Evolutionary conservation across 768 basidiomycete species (phyloP).

Genomic region (Erythrobasidium yunnanense): DNA sequence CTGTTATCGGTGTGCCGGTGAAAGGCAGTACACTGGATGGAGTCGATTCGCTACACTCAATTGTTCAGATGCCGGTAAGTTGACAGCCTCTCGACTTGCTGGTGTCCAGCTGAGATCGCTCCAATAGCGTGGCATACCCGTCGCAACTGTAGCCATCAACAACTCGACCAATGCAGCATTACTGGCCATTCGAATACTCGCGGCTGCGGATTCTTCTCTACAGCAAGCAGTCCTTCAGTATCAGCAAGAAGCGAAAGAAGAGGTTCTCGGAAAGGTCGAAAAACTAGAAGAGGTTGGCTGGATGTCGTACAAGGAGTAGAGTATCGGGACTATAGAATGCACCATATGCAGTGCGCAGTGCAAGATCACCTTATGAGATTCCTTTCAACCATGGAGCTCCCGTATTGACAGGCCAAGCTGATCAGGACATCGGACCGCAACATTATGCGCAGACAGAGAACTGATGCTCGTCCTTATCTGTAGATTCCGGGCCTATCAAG

Average conservation of each 20-base stretch:
- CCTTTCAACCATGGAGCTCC: too few species aligned
- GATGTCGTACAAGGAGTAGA: conserved; percentile 53
- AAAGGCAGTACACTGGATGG: conserved; percentile 88
- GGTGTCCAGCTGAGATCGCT: neutral
- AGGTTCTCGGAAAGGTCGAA: conserved; percentile 70
- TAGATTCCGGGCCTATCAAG: too few species aligned
- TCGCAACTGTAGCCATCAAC: conserved; percentile 94
- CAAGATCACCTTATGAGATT: too few species aligned
- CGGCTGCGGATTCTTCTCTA: conserved; percentile 58
- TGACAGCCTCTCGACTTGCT: neutral
- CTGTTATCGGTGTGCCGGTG: conserved; percentile 93
- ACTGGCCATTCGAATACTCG: conserved; percentile 76
- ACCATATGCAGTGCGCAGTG: too few species aligned
- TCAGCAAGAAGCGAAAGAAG: conserved; percentile 56
- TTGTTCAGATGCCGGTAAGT: conserved; percentile 95
- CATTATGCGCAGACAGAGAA: too few species aligned
- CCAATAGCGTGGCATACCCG: conserved; percentile 78
- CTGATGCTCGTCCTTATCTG: too few species aligned
- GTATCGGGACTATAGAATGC: too few species aligned
- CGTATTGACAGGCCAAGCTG: too few species aligned
- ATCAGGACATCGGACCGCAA: too few species aligned
- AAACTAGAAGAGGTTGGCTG: conserved; percentile 68
- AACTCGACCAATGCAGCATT: conserved; percentile 88
- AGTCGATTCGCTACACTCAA: conserved; percentile 90
- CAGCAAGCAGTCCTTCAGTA: conserved; percentile 62